Conservation (phyloP, 2,329 filamentous ascomycete species). For the Trichoderma sp. region DNA sequence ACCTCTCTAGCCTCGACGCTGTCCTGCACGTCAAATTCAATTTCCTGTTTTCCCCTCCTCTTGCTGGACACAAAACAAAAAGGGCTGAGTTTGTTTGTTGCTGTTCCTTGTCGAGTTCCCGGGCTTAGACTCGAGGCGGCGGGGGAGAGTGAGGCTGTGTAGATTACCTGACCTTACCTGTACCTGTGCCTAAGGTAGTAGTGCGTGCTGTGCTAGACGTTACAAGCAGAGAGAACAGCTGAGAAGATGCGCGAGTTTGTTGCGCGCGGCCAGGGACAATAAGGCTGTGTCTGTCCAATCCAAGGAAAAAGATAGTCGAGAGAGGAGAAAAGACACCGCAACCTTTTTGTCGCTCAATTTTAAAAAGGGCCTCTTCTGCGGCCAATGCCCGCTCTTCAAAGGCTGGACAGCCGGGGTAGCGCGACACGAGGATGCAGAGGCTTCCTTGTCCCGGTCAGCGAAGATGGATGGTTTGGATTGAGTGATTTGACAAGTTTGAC, state of each 20-base stretch:
- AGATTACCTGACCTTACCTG: background rate
- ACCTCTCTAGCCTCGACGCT: background rate
- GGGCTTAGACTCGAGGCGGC: conserved; percentile 6
- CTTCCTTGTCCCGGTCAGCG: background rate
- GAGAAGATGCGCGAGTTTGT: background rate
- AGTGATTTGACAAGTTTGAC: background rate
- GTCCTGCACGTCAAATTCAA: background rate
- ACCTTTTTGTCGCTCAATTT: background rate
- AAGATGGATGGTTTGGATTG: background rate
- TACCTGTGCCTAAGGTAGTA: background rate
- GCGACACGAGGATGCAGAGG: conserved; percentile 4
- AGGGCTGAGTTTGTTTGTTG: background rate
- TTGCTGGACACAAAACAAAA: background rate
- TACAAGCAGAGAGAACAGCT: background rate
- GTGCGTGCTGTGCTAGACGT: background rate
- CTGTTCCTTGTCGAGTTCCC: background rate
- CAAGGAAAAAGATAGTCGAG: background rate
- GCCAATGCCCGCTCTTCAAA: background rate
- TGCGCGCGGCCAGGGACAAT: background rate
- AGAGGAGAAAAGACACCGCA: background rate
- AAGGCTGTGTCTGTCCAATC: background rate
- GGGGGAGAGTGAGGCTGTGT: conserved; percentile 18
- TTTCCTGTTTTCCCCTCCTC: background rate
- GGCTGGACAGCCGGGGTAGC: background rate
- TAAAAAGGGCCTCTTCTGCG: background rate